Base-by-base conservation (phyloP, 768 basidiomycete species). In the Ramaria sp. region DNA sequence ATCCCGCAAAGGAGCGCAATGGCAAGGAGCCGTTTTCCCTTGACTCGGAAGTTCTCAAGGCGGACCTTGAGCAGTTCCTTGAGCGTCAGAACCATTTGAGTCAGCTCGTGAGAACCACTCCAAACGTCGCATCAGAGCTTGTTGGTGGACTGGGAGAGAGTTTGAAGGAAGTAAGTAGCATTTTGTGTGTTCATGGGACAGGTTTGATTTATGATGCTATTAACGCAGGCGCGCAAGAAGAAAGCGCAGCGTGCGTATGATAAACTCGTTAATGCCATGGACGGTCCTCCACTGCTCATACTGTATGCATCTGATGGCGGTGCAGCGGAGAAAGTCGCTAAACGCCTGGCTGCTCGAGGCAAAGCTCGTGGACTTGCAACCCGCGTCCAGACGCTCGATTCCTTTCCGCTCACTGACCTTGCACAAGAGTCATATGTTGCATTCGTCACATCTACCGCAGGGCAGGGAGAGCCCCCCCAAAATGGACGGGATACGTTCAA, bases 401-500 rank as follows among this genome's bases (percentile, higher is more conserved):
- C 89, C 12, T 75, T 88, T 65, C 75, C 84, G 5, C 69, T 93
- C 51, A 84, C 90, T 58, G 80, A 81, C 56, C 77, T 98, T 42
- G 76, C 79, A 27, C 74, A 85, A 59, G 91, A 92, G 69, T 72
- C 72, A 46, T 72, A 91, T 61, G 88, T 97, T 61, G 80, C 80
- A 7, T 87, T 98, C 67, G 73, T 99, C 60, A 94, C 92, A 6
- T 94, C 91, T 19, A 86, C 85, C 12, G 95, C 96, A 9, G 96
- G 96, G 11, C 96, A 99, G 70, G 96, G 96, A 46, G 96, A 99
- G 71, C 85, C 91, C 43, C 96, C 96, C 15, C 94, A 98, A 74
- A 98, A 99, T 69, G 95, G 88, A 38, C 81, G 96, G 45, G 83
- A 82, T 45, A 82, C 94, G 66, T 86, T 86, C 78, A 97, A 95